Conservation (phyloP, 2,329 filamentous ascomycete genomes). For the Paramyrothecium sp. region DNA sequence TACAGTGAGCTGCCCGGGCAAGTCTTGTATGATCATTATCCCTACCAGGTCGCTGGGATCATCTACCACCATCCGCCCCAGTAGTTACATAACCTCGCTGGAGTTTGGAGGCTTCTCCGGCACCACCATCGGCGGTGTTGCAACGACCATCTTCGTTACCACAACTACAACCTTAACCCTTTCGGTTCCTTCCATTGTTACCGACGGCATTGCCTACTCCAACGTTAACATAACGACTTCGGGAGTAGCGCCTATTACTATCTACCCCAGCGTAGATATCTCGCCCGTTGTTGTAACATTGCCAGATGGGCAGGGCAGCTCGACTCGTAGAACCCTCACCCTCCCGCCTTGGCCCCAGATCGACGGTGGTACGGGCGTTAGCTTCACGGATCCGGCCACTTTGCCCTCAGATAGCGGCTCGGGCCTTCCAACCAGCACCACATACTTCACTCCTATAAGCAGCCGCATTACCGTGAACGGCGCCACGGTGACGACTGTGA, state of each 20-base stretch:
- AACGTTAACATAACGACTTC: slow-evolving; percentile 14
- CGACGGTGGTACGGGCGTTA: slow-evolving; percentile 1
- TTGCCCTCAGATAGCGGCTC: slow-evolving; percentile 1
- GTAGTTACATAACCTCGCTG: slow-evolving; percentile 14
- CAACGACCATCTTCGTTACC: neutral
- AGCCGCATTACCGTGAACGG: slow-evolving; percentile 6
- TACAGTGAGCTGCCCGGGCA: slow-evolving; percentile 9
- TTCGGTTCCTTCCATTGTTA: slow-evolving; percentile 9
- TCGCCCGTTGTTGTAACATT: slow-evolving; percentile 9
- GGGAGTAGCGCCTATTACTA: neutral
- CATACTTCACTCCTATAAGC: slow-evolving; percentile 4
- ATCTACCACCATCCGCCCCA: slow-evolving; percentile 11
- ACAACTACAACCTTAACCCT: slow-evolving; percentile 12
- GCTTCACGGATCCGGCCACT: slow-evolving; percentile 3
- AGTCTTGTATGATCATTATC: slow-evolving; percentile 18
- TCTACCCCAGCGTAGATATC: slow-evolving; percentile 12
- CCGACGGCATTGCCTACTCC: slow-evolving; percentile 11
- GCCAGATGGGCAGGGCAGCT: slow-evolving; percentile 11
- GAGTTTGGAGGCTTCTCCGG: slow-evolving; percentile 12
- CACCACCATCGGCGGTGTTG: neutral
- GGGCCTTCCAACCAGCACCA: slow-evolving; percentile 1
- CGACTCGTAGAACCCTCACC: slow-evolving; percentile 10
- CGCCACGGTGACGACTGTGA: slow-evolving; percentile 11
- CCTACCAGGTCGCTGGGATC: slow-evolving; percentile 13
- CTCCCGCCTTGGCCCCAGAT: slow-evolving; percentile 18